phyloP scores from a whole-genome alignment of 192 early-diverging fungal species.

The Podila epicladia region DNA sequence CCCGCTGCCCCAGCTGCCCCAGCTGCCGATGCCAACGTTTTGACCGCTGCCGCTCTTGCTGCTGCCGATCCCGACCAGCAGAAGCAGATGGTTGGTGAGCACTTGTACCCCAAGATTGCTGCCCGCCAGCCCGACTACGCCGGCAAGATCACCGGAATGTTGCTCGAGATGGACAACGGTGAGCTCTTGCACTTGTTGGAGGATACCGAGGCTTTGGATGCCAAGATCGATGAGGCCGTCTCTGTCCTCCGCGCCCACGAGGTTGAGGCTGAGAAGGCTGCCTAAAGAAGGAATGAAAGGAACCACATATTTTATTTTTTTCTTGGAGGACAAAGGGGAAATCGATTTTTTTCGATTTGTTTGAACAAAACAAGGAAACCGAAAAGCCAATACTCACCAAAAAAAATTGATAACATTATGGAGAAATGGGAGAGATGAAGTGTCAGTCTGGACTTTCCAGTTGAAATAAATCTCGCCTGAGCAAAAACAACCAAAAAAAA shows the following conservation, averaged over 20 bases:
- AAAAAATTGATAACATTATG: neutral
- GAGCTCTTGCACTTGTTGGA: conserved; percentile 92
- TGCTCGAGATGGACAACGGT: conserved; percentile 96
- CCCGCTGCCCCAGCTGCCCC: conserved; percentile 46
- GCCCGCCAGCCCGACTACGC: conserved; percentile 76
- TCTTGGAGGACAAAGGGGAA: neutral
- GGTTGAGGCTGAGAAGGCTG: conserved; percentile 11
- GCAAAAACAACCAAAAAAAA: too few relatives aligned
- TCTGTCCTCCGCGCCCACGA: conserved; percentile 36
- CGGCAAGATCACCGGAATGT: conserved; percentile 98
- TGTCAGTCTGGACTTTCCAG: too few relatives aligned
- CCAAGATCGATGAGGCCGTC: conserved; percentile 32
- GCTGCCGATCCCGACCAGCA: conserved; percentile 82
- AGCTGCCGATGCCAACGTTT: conserved; percentile 37
- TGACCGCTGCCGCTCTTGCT: conserved; percentile 82
- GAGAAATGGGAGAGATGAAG: too few relatives aligned
- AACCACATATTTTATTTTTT: neutral
- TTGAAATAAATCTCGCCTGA: too few relatives aligned
- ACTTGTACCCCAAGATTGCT: conserved; percentile 87
- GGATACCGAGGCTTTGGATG: conserved; percentile 62
- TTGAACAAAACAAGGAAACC: neutral
- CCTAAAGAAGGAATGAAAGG: neutral
- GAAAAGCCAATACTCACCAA: conserved; percentile 2
- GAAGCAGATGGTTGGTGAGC: conserved; percentile 97
- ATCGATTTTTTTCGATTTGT: conserved; percentile 9